A percentile compares a stretch with the other conserved stretches of the same genome.
phyloP scores from a whole-genome alignment of 352 stramenopile species.

The Globisporangium solare region DNA sequence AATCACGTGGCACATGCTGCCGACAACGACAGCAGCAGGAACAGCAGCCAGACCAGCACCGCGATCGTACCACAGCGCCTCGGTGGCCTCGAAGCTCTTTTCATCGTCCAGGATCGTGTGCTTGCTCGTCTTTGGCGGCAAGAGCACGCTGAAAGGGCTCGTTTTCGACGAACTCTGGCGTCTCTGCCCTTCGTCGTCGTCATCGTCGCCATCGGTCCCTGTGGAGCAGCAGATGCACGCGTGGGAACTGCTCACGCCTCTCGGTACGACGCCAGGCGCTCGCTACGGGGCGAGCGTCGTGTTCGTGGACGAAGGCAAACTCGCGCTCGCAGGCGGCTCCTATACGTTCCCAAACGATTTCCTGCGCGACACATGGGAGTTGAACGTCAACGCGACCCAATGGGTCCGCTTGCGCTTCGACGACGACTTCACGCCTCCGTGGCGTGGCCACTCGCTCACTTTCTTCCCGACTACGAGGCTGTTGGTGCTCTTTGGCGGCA shows the following conservation, averaged over 20 bases:
- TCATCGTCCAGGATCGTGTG: conserved; percentile 25
- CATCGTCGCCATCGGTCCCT: not conserved
- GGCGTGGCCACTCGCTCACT: conserved; percentile 50
- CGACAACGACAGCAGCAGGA: conserved; percentile 7
- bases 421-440: conserved; percentile 39
- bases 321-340: conserved; percentile 56
- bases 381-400: conserved; percentile 62
- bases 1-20: conserved; percentile 36
- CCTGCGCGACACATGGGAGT: conserved; percentile 62
- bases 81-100: conserved; percentile 35
- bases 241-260: conserved; percentile 48
- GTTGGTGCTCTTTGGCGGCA: conserved; percentile 56
- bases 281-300: conserved; percentile 51
- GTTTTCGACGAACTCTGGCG: conserved; percentile 77
- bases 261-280: conserved; percentile 44
- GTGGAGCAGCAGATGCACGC: conserved; percentile 43
- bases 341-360: conserved; percentile 78
- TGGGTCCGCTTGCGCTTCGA: conserved; percentile 56
- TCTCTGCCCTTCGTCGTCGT: conserved; percentile 27
- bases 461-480: conserved; percentile 25
- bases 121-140: conserved; percentile 55
- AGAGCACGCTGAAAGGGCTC: conserved; percentile 30
- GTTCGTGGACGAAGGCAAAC: conserved; percentile 56
- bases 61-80: conserved; percentile 42
- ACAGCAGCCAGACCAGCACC: conserved; percentile 17